Evolutionary conservation across 2,329 filamentous ascomycete genomes (phyloP).

Genomic region (Parascedosporium putredinis): DNA sequence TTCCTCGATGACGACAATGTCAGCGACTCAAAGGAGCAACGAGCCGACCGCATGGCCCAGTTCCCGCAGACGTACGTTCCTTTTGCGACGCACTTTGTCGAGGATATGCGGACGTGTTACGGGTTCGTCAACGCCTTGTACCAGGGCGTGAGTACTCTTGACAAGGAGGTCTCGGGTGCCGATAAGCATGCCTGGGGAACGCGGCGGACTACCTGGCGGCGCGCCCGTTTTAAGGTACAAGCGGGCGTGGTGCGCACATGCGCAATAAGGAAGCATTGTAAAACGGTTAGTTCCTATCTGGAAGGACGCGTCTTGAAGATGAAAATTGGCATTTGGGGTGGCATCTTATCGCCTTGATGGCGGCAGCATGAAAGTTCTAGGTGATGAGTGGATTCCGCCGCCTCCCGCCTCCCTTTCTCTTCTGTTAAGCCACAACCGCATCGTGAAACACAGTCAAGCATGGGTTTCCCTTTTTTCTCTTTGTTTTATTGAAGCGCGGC

Average conservation of each 20-base stretch:
- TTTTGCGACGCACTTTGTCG: constrained; percentile 44
- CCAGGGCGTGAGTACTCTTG: constrained; percentile 31
- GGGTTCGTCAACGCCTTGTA: constrained; percentile 46
- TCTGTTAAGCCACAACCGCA: no score
- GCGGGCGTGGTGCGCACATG: no score
- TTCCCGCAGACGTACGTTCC: constrained; percentile 48
- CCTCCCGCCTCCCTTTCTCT: no score
- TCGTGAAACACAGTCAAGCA: no score
- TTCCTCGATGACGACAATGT: constrained; percentile 63
- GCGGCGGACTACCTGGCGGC: constrained; percentile 42
- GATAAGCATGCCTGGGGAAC: constrained; percentile 43
- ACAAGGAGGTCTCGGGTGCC: constrained; percentile 32
- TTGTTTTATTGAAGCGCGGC: no score
- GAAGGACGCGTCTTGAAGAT: not conserved
- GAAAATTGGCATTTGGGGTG: not conserved
- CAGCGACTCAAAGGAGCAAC: constrained; percentile 39
- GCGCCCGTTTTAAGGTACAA: constrained; percentile 25
- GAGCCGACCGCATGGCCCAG: constrained; percentile 31
- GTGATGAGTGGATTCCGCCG: no score
- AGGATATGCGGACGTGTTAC: constrained; percentile 48
- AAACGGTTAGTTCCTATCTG: not conserved
- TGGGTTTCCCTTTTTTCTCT: no score
- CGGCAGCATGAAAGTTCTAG: no score
- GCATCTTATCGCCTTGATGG: no score
- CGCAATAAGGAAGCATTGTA: not conserved